phyloP scores from a whole-genome alignment of 768 basidiomycete genomes.

The Tylopilus vinaceipallidus region DNA sequence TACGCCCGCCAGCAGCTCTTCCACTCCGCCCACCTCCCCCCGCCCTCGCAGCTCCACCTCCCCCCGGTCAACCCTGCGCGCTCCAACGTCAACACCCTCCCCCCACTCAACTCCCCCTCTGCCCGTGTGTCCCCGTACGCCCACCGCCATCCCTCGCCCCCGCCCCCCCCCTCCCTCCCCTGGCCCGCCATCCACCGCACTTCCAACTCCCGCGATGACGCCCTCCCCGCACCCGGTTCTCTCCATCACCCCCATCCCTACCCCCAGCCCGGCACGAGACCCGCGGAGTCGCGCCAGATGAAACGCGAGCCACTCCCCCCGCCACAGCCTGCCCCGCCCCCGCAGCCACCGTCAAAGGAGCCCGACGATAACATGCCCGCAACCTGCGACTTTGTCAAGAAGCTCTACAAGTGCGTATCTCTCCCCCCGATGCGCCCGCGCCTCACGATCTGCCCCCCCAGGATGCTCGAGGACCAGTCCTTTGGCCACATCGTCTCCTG shows the following conservation, averaged over 20 bases:
- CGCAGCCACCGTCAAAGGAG: constrained; percentile 32
- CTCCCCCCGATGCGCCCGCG: background rate
- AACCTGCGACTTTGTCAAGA: constrained; percentile 94
- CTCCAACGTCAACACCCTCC: constrained; percentile 39
- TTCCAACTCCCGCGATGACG: constrained; percentile 43
- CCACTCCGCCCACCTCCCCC: constrained; percentile 43
- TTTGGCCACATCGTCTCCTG: constrained; percentile 77
- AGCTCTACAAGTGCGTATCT: constrained; percentile 76
- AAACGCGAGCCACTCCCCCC: constrained; percentile 31
- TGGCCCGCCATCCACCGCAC: constrained; percentile 35
- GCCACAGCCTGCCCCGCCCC: constrained; percentile 23
- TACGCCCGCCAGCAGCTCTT: constrained; percentile 36
- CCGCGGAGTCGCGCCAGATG: constrained; percentile 25
- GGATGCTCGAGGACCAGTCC: constrained; percentile 83
- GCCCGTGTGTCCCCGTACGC: constrained; percentile 24
- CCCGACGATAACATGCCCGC: constrained; percentile 76
- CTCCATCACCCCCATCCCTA: constrained; percentile 20
- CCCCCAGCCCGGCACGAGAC: constrained; percentile 19
- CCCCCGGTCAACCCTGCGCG: constrained; percentile 35
- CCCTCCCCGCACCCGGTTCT: too few relatives aligned
- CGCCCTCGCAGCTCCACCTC: constrained; percentile 41
- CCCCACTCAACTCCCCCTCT: constrained; percentile 36
- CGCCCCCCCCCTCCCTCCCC: constrained; percentile 23
- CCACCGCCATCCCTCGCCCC: constrained; percentile 30
- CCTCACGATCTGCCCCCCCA: constrained; percentile 30